Evolutionary conservation across 768 basidiomycete species (phyloP).

Genomic region (Amanita pallidorosea): DNA sequence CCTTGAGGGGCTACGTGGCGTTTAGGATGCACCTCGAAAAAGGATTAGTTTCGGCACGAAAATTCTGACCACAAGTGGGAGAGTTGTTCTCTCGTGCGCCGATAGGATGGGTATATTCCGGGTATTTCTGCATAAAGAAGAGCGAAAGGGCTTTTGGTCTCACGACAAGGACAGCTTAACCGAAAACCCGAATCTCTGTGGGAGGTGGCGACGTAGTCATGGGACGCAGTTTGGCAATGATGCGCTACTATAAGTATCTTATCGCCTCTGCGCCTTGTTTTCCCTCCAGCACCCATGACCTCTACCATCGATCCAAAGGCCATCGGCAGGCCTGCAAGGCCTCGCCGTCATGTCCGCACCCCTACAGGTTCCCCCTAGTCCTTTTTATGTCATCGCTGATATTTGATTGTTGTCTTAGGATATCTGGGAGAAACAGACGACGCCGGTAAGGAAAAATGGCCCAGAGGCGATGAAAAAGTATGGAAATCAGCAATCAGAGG

Average conservation of each 20-base stretch:
- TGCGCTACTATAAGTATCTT: slow-evolving; percentile 2
- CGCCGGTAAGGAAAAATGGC: slow-evolving; percentile 77
- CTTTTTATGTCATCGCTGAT: neutral
- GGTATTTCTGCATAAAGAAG: neutral
- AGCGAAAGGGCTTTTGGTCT: neutral
- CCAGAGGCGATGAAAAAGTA: slow-evolving; percentile 61
- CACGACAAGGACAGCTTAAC: neutral
- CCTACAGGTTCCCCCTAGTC: slow-evolving; percentile 36
- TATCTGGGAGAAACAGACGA: slow-evolving; percentile 73
- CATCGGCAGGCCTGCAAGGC: slow-evolving; percentile 51
- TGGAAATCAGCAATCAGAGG: slow-evolving; percentile 59
- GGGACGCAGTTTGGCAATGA: neutral
- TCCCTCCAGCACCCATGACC: slow-evolving; percentile 35
- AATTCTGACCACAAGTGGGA: neutral
- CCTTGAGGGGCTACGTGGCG: neutral
- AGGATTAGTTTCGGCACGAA: neutral
- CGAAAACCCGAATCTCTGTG: neutral
- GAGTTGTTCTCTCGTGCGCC: neutral
- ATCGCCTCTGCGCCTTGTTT: slow-evolving; percentile 3
- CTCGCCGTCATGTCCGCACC: slow-evolving; percentile 59
- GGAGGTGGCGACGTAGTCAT: neutral
- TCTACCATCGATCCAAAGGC: slow-evolving; percentile 53
- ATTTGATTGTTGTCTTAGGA: slow-evolving; percentile 28
- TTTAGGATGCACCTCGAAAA: neutral
- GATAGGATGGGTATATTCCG: neutral